Base-by-base conservation (phyloP, 805 yeast genomes). In the Kodamaea nitidulidarum region DNA sequence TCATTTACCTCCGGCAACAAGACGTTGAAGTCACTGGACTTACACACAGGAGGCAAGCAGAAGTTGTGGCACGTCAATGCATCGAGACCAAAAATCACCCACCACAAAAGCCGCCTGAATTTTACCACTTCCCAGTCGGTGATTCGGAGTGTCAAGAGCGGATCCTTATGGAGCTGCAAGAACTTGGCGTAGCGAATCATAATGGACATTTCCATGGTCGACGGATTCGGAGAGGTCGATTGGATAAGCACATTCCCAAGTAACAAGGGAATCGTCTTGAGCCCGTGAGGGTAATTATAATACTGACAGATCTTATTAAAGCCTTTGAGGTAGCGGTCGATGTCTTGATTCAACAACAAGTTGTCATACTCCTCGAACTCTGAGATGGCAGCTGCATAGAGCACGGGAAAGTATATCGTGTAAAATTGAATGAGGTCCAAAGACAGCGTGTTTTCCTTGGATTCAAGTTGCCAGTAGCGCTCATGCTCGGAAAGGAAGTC, bases 31-130 rank as follows among this genome's bases (percentile, higher is more conserved):
- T 77, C 81, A 38, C 70, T 75, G 27, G 64, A 56, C 41, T 63
- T 60, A 42, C 80, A 74, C 24, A 75, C 65, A 1, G 84, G 84
- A 0, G 78, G 71, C 22, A 75, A 54, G 51, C 78, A 70, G 35
- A 73, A 73, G 45, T 78, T 76, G 42, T 76, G 70, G 27, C 81
- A 70, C 7, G 79, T 73, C 43, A 75, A 63, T 3, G 76, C 70
- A 52, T 80, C 86, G 43, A 80, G 56, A 18, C 76, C 75, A 44
- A 78, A 77, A 6, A 80, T 74, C 27, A 77, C 79, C 84, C 84
- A 80, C 84, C 84, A 80, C n/a, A 80, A 52, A 38, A 77, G 52
- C 51, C 84, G 64, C 54, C 81, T 63, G 35, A 70, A 63, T 43
- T 76, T 78, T 5, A 79, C 69, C 15, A 70, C 62, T 38, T 67